Conservation (phyloP, 805 yeast genomes). For the Candida krabiensis region DNA sequence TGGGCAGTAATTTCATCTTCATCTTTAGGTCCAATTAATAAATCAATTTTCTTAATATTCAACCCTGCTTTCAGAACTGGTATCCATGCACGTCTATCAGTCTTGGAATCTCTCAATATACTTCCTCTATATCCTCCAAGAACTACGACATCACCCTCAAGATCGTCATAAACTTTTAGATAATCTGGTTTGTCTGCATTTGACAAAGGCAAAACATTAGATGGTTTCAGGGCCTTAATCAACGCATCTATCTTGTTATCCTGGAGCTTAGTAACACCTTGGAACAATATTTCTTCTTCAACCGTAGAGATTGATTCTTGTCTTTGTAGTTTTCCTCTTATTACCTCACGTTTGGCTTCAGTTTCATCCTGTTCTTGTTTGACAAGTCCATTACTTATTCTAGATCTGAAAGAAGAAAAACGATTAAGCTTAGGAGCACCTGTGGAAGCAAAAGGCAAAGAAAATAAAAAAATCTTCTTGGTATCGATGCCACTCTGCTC, state of each 20-base stretch:
- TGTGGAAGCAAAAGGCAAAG: slow-evolving; percentile 57
- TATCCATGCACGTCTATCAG: slow-evolving; percentile 76
- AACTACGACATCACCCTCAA: slow-evolving; percentile 78
- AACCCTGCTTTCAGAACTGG: slow-evolving; percentile 82
- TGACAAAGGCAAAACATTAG: slow-evolving; percentile 24
- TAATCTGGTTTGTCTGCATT: slow-evolving; percentile 30
- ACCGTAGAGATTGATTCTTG: slow-evolving; percentile 59
- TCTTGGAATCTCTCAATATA: slow-evolving; percentile 61
- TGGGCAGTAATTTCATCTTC: slow-evolving; percentile 65
- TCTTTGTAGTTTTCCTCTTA: slow-evolving; percentile 44
- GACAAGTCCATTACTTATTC: slow-evolving; percentile 4
- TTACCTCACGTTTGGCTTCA: slow-evolving; percentile 31
- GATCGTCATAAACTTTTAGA: slow-evolving; percentile 52
- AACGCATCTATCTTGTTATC: slow-evolving; percentile 72
- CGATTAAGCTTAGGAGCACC: slow-evolving; percentile 16
- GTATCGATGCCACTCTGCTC: slow-evolving; percentile 18
- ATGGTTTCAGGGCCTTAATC: slow-evolving; percentile 50
- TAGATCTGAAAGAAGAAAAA: slow-evolving; percentile 13
- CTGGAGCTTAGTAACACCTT: slow-evolving; percentile 55
- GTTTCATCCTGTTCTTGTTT: slow-evolving; percentile 22
- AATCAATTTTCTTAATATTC: slow-evolving; percentile 65
- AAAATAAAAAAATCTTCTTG: slow-evolving; percentile 48
- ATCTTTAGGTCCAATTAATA: slow-evolving; percentile 69
- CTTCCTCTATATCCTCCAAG: slow-evolving; percentile 92
- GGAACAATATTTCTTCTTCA: slow-evolving; percentile 63